Base-by-base conservation (phyloP, 345 rosid species). In the Lumnitzera littorea region DNA sequence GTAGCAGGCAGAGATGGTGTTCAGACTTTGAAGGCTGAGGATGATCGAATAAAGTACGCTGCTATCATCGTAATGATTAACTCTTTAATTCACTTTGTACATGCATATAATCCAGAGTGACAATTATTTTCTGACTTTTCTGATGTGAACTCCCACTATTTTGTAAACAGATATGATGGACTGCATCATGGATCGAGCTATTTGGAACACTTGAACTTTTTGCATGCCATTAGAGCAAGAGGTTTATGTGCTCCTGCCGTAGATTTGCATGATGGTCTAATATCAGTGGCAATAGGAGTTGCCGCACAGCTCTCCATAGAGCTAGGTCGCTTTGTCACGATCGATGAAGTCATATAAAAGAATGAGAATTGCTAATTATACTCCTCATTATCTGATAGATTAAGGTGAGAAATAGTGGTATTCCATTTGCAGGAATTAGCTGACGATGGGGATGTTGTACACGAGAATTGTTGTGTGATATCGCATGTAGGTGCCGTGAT, bases 101-200 rank as follows among this genome's bases (percentile, higher is more conserved):
- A 36, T 36, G 11, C 43, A 36, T 4, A 5, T 6, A 36, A 9
- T 36, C 11, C 10, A 36, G 7, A 36, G 43, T 4, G 43, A 7
- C 11, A 36, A 6, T 7, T 9, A 36, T 36, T 36, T 4, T 36
- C 7, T n/a, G 10, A 36, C 43, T 36, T 36, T 36, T 36, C 43
- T 36, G 43, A 36, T 36, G 43, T 36, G 43, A 1, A 4, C 7
- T 36, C 1, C 43, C 43, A 36, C 43, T 36, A 36, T 14, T 58
- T 50, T 60, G 53, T 60, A 63, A 63, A 49, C 72, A 92, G 96
- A 69, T 92, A 92, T 49, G 82, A 87, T 23, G 96, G 98, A 48
- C 71, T 94, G 69, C 99, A 89, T 67, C 97, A 89, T 48, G 97
- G 99, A 2, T 89, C 96, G 14, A 92, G 98, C 81, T 89, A 84